Base-by-base conservation (phyloP, 2,329 filamentous ascomycete species). In the Microsporum ferrugineum region DNA sequence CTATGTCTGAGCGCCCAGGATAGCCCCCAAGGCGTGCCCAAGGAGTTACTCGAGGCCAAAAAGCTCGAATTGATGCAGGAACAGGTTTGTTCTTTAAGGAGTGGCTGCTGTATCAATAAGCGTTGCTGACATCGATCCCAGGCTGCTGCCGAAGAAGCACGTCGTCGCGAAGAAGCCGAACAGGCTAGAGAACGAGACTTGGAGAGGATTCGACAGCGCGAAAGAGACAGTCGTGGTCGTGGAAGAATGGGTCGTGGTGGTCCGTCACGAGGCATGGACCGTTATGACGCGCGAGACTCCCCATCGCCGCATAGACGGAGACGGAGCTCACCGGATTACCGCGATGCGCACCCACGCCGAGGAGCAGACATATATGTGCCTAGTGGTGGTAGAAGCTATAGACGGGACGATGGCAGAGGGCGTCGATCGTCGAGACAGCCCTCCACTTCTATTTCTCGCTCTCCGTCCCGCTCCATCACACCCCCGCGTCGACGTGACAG, bases 21-120 rank as follows among this genome's bases (percentile, higher is more conserved):
- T 45, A 96, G 87, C 72, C 85, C 90, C 0, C 88, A 94, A 71
- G 94, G 94, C 60, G 91, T 99, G 10, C 92, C 94, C 0, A 92
- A 95, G 73, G 91, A 96, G 74, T 80, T 99, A 47, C 78, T 99
- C 2, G 94, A 99, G 72, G 91, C 92, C 0, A 99, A 99, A 80
- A 99, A 97, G 76, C 78, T 89, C 51, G 94, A 99, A 75, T 79
- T 99, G 56, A 89, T 94, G 64, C 90, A 96, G 75, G 91, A 96
- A 75, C 95, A 95, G 86, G 92, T 95, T 49, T 33, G 38, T 60
- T 58, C n/a, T 57, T 8, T 23, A 23, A 23, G 17, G 17, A 23
- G 17, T 23, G 17, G 17, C 17, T 23, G 17, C 17, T 23, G 17
- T 23, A 23, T 23, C 17, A 23, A 23, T 23, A 23, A 23, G 17